Evolutionary conservation across 176 grass and related monocot species (phyloP).

Genomic region (Oryza nivara): DNA sequence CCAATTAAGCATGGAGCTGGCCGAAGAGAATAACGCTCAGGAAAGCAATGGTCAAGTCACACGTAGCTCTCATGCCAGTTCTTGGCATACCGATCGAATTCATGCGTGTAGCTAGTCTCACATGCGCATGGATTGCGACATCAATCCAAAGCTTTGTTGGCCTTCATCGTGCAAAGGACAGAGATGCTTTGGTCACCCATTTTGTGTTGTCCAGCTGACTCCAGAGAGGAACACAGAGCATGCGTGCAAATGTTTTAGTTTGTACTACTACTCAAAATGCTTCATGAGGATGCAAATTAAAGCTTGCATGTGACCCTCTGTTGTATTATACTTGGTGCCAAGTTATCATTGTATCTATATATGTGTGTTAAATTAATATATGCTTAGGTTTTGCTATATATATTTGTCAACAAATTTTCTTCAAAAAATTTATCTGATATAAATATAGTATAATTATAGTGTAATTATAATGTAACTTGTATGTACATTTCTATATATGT

Average conservation of each 20-base stretch:
- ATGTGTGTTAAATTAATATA: too few relatives aligned
- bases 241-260: background rate
- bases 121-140: slow-evolving; percentile 16
- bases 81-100: background rate
- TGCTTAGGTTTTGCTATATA: too few relatives aligned
- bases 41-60: background rate
- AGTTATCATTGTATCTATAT: too few relatives aligned
- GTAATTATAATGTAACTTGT: too few relatives aligned
- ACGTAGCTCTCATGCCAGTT: slow-evolving; percentile 27
- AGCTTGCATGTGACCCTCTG: background rate
- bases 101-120: background rate
- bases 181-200: background rate
- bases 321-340: background rate
- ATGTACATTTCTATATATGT: too few relatives aligned
- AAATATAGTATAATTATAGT: too few relatives aligned
- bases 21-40: background rate
- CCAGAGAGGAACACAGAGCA: background rate
- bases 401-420: too few relatives aligned
- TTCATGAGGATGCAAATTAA: background rate
- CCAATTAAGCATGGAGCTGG: background rate
- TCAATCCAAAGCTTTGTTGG: background rate
- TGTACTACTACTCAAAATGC: background rate
- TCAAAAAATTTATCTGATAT: accelerated
- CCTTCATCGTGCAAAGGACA: background rate
- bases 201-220: background rate